These are phyloP conservation scores for Kitagawia praeruptora DNA, from an alignment of 129 eudicot species.

Conservation along the genomic window DNA sequence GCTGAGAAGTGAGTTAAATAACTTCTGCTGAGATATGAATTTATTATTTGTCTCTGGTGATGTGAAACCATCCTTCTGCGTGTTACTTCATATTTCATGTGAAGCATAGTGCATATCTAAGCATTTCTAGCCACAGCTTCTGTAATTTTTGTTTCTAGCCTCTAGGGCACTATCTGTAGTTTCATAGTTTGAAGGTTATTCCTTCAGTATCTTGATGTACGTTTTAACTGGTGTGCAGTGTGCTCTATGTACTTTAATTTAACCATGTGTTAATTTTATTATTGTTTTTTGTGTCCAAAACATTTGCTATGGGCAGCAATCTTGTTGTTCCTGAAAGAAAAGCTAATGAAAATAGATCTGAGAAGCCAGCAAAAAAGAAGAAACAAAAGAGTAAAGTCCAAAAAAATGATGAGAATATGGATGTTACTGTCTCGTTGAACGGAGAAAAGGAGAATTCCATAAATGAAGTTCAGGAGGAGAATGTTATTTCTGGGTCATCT, in stretches of 20 bases:
- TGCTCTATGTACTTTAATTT: neutral
- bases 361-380: slow-evolving; percentile 40
- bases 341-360: slow-evolving; percentile 32
- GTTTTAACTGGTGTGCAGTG: neutral
- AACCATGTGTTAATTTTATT: neutral
- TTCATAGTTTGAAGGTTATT: neutral
- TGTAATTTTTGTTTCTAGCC: neutral
- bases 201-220: neutral
- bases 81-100: neutral
- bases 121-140: neutral
- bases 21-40: neutral
- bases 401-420: slow-evolving; percentile 23
- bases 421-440: slow-evolving; percentile 9
- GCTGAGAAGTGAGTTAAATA: slow-evolving; percentile 26
- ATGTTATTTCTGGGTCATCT: slow-evolving; percentile 14
- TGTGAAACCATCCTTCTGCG: neutral
- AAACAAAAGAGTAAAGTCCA: slow-evolving; percentile 36
- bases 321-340: slow-evolving; percentile 28
- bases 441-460: slow-evolving; percentile 21
- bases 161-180: neutral
- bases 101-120: neutral
- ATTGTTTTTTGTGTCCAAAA: neutral
- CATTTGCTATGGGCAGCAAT: slow-evolving; percentile 12
- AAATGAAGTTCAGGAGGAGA: slow-evolving; percentile 20
- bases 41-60: neutral